Percentiles rank a stretch among this genome's conserved stretches.
Evolutionary conservation across 1,284 basidiomycete species (phyloP).

Genomic region (Pseudozyma flocculosa): DNA sequence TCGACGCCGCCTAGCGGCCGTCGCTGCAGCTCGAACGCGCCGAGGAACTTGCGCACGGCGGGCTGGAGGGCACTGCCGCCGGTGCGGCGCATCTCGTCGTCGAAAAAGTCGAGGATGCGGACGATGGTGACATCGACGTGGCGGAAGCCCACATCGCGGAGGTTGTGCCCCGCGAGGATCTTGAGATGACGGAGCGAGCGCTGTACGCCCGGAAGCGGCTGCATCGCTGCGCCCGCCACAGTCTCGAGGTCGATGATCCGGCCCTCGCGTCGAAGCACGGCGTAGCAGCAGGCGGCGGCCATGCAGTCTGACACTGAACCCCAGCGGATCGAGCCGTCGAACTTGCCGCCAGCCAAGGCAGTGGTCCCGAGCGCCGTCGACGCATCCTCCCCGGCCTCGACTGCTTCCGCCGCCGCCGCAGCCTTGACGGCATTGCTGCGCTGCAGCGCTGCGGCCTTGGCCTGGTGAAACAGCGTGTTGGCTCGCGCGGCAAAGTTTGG

Average conservation of each 20-base stretch:
- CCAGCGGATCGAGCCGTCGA: constrained; percentile 14
- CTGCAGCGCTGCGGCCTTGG: too few species aligned
- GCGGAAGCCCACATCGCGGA: constrained; percentile 11
- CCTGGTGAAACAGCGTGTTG: too few species aligned
- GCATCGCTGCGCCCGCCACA: constrained; percentile 14
- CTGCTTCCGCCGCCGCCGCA: too few species aligned
- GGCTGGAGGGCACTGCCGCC: constrained; percentile 1
- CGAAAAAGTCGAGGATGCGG: constrained; percentile 20
- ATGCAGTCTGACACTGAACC: constrained; percentile 11
- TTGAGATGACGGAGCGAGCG: constrained; percentile 10
- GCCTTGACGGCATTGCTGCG: too few species aligned
- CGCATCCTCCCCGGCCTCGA: too few species aligned
- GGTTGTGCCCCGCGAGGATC: constrained; percentile 9
- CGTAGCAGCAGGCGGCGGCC: constrained; percentile 32
- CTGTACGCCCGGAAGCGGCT: constrained; percentile 6
- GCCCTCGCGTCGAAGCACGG: constrained; percentile 18
- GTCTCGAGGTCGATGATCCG: constrained; percentile 11
- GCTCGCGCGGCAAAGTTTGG: too few species aligned
- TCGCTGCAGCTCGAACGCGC: constrained; percentile 1
- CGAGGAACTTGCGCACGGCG: constrained; percentile 8
- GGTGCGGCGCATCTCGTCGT: constrained; percentile 1
- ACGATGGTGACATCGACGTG: constrained; percentile 16
- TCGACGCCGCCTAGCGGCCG: too few species aligned
- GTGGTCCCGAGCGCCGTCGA: too few species aligned
- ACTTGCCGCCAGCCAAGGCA: too few species aligned